Evolutionary conservation across 2,329 filamentous ascomycete species (phyloP).

Genomic region (Neofusicoccum umdonicola): DNA sequence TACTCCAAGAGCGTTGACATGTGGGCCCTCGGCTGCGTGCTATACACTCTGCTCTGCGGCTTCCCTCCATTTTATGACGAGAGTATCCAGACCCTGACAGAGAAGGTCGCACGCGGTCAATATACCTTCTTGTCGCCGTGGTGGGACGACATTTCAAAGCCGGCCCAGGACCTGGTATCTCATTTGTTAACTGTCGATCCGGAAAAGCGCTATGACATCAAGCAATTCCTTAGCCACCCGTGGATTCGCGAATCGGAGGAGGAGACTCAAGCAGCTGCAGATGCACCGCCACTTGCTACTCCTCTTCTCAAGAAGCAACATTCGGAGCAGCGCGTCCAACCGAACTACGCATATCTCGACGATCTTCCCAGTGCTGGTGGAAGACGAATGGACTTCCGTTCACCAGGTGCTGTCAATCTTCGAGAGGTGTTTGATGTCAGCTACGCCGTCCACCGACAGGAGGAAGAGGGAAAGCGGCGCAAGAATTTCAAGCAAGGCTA

Average conservation of each 20-base stretch:
- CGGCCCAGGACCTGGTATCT: conserved; percentile 88
- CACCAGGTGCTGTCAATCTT: conserved; percentile 89
- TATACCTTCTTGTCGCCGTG: conserved; percentile 97
- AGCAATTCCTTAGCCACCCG: conserved; percentile 88
- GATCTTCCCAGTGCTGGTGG: conserved; percentile 54
- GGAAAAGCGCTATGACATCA: conserved; percentile 90
- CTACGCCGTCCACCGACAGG: conserved; percentile 95
- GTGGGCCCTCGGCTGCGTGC: conserved; percentile 96
- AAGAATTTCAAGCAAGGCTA: conserved; percentile 77
- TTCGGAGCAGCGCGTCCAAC: conserved; percentile 32
- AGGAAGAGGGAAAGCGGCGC: conserved; percentile 89
- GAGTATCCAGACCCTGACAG: conserved; percentile 92
- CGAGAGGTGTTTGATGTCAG: conserved; percentile 97
- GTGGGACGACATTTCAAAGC: conserved; percentile 98
- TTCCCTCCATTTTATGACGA: conserved; percentile 99
- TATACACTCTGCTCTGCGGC: conserved; percentile 94
- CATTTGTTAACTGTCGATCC: conserved; percentile 94
- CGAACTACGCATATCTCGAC: conserved; percentile 54
- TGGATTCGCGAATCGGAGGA: conserved; percentile 79
- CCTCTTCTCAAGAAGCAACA: conserved; percentile 59
- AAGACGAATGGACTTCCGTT: conserved; percentile 85
- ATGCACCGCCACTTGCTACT: conserved; percentile 70
- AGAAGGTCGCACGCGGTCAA: conserved; percentile 95
- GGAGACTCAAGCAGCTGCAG: conserved; percentile 63
- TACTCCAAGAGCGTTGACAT: conserved; percentile 99